Percentiles rank a stretch among this genome's conserved stretches.
Conservation (phyloP, 208 protist genomes). For the Wallacemonas sp. region DNA sequence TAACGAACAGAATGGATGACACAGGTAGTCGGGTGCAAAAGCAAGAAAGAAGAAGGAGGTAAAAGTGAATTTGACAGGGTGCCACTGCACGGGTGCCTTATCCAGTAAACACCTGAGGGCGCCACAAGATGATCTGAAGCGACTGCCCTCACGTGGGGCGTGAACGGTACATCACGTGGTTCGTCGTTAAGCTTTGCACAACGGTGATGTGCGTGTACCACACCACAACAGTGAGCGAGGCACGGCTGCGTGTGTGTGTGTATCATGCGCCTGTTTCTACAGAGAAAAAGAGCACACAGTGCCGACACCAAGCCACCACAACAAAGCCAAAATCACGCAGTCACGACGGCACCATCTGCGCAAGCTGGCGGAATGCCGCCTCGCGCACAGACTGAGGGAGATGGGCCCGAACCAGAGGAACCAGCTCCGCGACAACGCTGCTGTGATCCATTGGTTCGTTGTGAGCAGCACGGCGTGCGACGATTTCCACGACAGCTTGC, state of each 20-base stretch:
- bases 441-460: constrained; percentile 53
- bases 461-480: constrained; percentile 34
- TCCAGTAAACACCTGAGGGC: too few relatives aligned
- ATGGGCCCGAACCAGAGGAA: constrained; percentile 40
- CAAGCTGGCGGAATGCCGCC: constrained; percentile 53
- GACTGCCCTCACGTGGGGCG: too few relatives aligned
- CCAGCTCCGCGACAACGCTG: constrained; percentile 51
- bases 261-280: too few relatives aligned
- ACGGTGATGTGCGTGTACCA: too few relatives aligned
- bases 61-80: constrained; percentile 5
- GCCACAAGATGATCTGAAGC: too few relatives aligned
- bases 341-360: constrained; percentile 1
- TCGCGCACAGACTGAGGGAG: constrained; percentile 57
- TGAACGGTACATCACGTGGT: too few relatives aligned
- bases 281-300: too few relatives aligned
- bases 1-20: neutral
- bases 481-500: constrained; percentile 4
- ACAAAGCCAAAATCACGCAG: neutral
- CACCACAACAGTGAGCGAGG: too few relatives aligned
- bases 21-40: neutral
- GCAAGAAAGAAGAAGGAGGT: neutral
- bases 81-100: too few relatives aligned
- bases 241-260: too few relatives aligned
- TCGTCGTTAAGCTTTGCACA: too few relatives aligned
- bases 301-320: too few relatives aligned